A percentile compares a stretch with the other conserved stretches of the same genome.
Evolutionary conservation across 192 early-diverging fungal genomes (phyloP).

Genomic region (Rhizophagus clarus): DNA sequence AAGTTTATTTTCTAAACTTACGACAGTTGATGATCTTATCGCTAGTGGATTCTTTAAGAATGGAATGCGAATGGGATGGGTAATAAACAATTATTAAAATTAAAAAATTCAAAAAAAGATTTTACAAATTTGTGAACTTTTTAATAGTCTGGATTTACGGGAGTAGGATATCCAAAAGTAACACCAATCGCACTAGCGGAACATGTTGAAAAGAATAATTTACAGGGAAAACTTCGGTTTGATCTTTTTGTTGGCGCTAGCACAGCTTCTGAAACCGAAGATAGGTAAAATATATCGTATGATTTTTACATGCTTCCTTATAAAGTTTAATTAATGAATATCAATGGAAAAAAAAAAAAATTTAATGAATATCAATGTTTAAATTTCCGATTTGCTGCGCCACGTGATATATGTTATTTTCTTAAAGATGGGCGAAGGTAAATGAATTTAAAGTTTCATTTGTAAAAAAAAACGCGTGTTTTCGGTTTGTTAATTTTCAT

Average conservation of each 20-base stretch:
- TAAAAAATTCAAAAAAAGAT: neutral
- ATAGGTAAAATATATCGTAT: conserved; percentile 24
- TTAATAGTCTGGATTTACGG: conserved; percentile 43
- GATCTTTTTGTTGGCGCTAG: conserved; percentile 47
- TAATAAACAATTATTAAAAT: conserved; percentile 12
- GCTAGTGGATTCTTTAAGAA: conserved; percentile 40
- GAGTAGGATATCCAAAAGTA: conserved; percentile 49
- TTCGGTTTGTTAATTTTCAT: neutral
- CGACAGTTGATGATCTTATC: conserved; percentile 38
- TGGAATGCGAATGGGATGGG: conserved; percentile 40
- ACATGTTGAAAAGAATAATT: conserved; percentile 46
- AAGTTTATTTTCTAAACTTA: conserved; percentile 39
- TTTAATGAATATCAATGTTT: neutral
- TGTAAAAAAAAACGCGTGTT: neutral
- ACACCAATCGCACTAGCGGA: conserved; percentile 43
- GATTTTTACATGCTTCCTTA: neutral
- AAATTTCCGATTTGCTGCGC: neutral
- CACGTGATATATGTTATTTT: neutral
- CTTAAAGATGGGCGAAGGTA: conserved; percentile 39
- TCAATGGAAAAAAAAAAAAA: too few relatives aligned
- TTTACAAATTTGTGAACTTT: conserved; percentile 1
- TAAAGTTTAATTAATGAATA: neutral
- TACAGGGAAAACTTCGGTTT: conserved; percentile 48
- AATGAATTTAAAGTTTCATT: conserved; percentile 1
- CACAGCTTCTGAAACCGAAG: conserved; percentile 37